A percentile compares a stretch with the other conserved stretches of the same genome.
Conservation (phyloP, 305 asterid species). For the Fraxinus floribunda region DNA sequence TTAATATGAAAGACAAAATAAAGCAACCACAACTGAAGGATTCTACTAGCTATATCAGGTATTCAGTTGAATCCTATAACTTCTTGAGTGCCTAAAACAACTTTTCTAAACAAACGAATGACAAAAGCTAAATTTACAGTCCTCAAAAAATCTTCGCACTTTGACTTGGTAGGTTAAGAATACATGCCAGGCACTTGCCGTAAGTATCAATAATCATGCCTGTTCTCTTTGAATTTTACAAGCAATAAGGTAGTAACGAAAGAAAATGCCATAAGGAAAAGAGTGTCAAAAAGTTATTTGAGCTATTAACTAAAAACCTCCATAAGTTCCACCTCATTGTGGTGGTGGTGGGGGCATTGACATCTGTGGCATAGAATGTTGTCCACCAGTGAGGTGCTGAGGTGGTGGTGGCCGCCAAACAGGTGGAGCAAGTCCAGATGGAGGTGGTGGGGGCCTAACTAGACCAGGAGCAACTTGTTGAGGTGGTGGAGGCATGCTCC, state of each 20-base stretch:
- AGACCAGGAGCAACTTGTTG: slow-evolving; percentile 47
- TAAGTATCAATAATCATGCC: background rate
- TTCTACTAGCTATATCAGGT: background rate
- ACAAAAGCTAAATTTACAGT: background rate
- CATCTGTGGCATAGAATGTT: slow-evolving; percentile 54
- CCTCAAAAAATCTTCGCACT: background rate
- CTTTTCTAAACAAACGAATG: background rate
- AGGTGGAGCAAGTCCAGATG: slow-evolving; percentile 54
- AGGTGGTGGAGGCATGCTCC: slow-evolving; percentile 75
- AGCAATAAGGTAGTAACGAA: background rate
- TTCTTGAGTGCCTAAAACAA: background rate
- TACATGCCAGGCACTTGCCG: background rate
- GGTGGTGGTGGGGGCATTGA: slow-evolving; percentile 70
- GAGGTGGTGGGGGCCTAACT: slow-evolving; percentile 70
- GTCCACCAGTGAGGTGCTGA: slow-evolving; percentile 69
- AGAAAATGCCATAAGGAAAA: background rate
- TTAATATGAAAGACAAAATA: too few relatives aligned
- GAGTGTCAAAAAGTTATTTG: background rate
- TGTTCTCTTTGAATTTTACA: background rate
- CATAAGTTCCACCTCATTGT: slow-evolving; percentile 18
- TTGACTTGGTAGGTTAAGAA: background rate
- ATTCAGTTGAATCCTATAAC: background rate
- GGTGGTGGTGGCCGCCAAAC: slow-evolving; percentile 83
- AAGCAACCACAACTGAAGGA: background rate
- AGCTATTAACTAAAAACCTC: background rate